Conservation (phyloP, 331 rosid genomes). For the Malus hybrid region DNA sequence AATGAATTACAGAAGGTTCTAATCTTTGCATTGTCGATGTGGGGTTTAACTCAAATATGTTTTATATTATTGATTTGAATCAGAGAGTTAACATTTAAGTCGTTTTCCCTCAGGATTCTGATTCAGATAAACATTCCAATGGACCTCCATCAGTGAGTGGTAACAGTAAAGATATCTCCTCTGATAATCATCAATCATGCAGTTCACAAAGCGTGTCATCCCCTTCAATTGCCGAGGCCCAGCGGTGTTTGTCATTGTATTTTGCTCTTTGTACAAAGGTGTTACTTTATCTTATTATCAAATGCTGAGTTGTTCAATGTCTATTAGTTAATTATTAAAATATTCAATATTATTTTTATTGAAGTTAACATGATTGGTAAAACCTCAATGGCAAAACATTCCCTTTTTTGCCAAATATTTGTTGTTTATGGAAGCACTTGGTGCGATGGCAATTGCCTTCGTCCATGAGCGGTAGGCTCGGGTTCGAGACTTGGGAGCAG, state of each 20-base stretch:
- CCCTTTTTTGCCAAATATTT: conserved; percentile 81
- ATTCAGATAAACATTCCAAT: conserved; percentile 41
- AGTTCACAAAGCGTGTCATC: conserved; percentile 43
- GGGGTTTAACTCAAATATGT: background rate
- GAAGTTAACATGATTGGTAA: conserved; percentile 20
- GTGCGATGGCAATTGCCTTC: too few species aligned
- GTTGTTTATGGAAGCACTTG: conserved; percentile 14
- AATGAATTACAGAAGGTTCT: conserved; percentile 57
- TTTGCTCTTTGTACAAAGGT: conserved; percentile 98
- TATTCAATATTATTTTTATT: background rate
- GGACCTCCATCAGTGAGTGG: conserved; percentile 48
- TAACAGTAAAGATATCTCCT: conserved; percentile 52
- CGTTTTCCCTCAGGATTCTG: conserved; percentile 38
- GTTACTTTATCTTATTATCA: conserved; percentile 4
- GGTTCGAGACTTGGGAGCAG: too few species aligned
- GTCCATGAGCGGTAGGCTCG: too few species aligned
- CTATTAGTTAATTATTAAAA: background rate
- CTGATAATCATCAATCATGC: conserved; percentile 52
- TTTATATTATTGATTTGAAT: background rate
- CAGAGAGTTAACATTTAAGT: background rate
- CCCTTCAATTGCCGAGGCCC: conserved; percentile 61
- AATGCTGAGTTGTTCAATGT: background rate
- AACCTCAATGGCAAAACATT: conserved; percentile 61
- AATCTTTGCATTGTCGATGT: background rate
- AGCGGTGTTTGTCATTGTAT: conserved; percentile 81